Evolutionary conservation across 164 flowering plant genomes (phyloP), one percentile per base, ranked within the genome.

Genomic region (Magnolia officinalis): DNA sequence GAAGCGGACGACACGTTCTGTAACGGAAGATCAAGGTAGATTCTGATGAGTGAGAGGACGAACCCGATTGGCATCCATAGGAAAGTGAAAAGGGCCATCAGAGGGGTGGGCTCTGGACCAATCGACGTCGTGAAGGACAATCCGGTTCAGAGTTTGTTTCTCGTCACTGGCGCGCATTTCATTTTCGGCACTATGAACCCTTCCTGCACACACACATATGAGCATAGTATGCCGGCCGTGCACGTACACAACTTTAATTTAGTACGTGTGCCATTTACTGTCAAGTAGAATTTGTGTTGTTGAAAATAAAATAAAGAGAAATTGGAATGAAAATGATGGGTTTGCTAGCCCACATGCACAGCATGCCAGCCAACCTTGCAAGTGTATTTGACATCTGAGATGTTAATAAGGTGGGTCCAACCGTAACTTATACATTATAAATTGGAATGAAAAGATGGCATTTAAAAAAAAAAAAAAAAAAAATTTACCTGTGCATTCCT

Each of bases 21-120:
- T 21, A 93, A 78, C 6, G 89, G 90, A 37, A 92, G 83, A 78
- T 87, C 89, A 59, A 83, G 65, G 80, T 88, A 91, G 73, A 93
- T 84, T 29, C 98, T 71, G 18, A 90, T 59, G 24, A 93, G 74
- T 31, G 94, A 82, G 45, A 91, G 88, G 63, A 85, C 20, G 8
- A 92, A 67, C 2, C 95, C 95, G 5, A 93, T 78, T 0, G 98
- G 98, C 76, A 93, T 75, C 95, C 95, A 93, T 14, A 90, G 55
- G 83, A 88, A 90, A 63, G 91, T 89, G 73, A 88, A 65, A 5
- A 92, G 85, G 3, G 95, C 86, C 2, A 76, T 77, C 5, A 85
- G 26, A 0, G 95, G 96, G 0, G 95, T 90, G 1, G 98, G 98
- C 14, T 73, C 72, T 89, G 95, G 23, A 87, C 95, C 0, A 93